These are phyloP conservation scores for Prunus kanzakura DNA, from an alignment of 306 rosid species.

Conservation along the genomic window DNA sequence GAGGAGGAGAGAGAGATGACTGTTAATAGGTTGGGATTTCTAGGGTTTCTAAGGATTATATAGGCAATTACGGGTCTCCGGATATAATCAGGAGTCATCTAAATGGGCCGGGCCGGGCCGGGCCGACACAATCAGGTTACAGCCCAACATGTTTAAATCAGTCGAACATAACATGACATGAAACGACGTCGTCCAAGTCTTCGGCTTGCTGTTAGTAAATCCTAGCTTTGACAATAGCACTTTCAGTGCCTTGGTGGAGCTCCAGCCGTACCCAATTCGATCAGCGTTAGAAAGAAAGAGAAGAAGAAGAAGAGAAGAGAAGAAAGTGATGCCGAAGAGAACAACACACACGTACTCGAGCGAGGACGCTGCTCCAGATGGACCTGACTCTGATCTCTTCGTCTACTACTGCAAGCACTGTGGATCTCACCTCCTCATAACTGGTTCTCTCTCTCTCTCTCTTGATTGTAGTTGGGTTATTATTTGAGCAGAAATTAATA, in stretches of 20 bases:
- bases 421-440: conserved; percentile 87
- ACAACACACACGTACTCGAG: conserved; percentile 97
- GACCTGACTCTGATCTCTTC: conserved; percentile 91
- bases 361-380: conserved; percentile 93
- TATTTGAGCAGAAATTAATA: not conserved
- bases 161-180: not conserved
- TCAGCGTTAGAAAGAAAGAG: not conserved
- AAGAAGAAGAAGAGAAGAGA: not conserved
- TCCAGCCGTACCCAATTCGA: not conserved
- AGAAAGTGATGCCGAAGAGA: conserved; percentile 71
- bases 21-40: not conserved
- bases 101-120: not conserved
- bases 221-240: not conserved
- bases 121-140: not conserved
- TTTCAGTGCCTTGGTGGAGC: not conserved
- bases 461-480: not conserved
- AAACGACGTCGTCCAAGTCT: not conserved
- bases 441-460: conserved; percentile 43
- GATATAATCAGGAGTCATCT: not conserved
- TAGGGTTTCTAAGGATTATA: conserved; percentile 1
- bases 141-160: not conserved
- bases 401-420: conserved; percentile 97
- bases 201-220: not conserved
- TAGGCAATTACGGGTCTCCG: too few species aligned
- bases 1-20: not conserved